Percentiles rank a stretch among this genome's conserved stretches.
phyloP scores from a whole-genome alignment of 1,284 basidiomycete genomes.

The Ceratobasidium sp. region DNA sequence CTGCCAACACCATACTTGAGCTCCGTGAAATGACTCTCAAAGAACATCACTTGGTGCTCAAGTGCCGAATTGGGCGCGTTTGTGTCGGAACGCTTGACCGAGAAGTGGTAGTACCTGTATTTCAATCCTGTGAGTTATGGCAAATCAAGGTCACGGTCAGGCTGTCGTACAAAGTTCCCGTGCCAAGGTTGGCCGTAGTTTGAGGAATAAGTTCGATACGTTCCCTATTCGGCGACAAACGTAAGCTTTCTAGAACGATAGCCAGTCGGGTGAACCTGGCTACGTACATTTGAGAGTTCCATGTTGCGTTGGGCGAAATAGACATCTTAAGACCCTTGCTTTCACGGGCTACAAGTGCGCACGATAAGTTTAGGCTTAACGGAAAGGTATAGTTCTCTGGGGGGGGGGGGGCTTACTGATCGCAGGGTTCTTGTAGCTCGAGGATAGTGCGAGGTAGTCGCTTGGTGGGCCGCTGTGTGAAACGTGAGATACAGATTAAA shows the following conservation, averaged over 20 bases:
- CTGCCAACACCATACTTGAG: constrained; percentile 68
- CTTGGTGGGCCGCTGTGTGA: constrained; percentile 53
- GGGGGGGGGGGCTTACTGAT: constrained; percentile 50
- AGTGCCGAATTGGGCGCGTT: constrained; percentile 64
- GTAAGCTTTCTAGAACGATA: too few species aligned
- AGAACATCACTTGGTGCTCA: constrained; percentile 70
- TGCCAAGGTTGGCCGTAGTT: constrained; percentile 65
- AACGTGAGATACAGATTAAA: too few species aligned
- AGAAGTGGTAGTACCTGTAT: constrained; percentile 66
- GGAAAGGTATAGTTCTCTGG: neutral
- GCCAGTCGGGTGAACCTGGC: neutral
- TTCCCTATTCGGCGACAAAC: neutral
- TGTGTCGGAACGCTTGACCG: constrained; percentile 60
- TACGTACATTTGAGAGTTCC: constrained; percentile 37
- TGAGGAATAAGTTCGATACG: constrained; percentile 65
- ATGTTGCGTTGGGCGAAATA: constrained; percentile 52
- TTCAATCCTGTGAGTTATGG: neutral
- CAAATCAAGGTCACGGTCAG: neutral
- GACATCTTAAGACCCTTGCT: constrained; percentile 64
- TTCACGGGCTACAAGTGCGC: constrained; percentile 55
- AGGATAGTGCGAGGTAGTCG: constrained; percentile 63
- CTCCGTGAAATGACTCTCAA: constrained; percentile 73
- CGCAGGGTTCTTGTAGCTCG: constrained; percentile 70
- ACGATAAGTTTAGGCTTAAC: too few species aligned
- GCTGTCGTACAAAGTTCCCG: constrained; percentile 58